Conservation (phyloP, 1,284 basidiomycete species). For the Phenoliferia sp. region DNA sequence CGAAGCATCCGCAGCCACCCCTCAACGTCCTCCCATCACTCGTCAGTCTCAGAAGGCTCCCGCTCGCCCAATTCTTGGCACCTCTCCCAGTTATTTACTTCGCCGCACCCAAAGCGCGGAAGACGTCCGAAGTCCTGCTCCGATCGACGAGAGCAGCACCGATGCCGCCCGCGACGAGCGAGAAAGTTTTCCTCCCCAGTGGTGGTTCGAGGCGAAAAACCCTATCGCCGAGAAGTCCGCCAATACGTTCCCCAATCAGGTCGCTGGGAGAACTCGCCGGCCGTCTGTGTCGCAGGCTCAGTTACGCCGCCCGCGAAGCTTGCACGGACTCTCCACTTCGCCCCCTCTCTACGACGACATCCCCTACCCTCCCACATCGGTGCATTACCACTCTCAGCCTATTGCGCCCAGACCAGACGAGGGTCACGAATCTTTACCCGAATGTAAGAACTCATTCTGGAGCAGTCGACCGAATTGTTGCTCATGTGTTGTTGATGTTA, state of each 20-base stretch:
- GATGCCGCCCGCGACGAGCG: not conserved
- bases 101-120: not conserved
- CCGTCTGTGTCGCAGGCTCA: not conserved
- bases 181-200: not conserved
- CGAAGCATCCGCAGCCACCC: too few species aligned
- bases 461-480: too few species aligned
- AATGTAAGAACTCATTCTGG: too few species aligned
- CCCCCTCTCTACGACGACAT: not conserved
- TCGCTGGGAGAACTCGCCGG: not conserved
- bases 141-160: not conserved
- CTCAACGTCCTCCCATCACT: not conserved
- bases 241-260: not conserved
- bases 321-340: not conserved
- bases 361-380: not conserved
- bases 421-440: not conserved
- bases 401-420: not conserved
- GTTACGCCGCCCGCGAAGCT: not conserved
- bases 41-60: not conserved
- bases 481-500: too few species aligned
- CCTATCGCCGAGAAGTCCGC: not conserved
- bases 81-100: not conserved
- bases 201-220: not conserved
- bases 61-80: not conserved
- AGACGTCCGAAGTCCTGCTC: not conserved
- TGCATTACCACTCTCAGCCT: not conserved